Evolutionary conservation across 2,329 filamentous ascomycete species (phyloP).

Genomic region (Phialophora verrucosa): DNA sequence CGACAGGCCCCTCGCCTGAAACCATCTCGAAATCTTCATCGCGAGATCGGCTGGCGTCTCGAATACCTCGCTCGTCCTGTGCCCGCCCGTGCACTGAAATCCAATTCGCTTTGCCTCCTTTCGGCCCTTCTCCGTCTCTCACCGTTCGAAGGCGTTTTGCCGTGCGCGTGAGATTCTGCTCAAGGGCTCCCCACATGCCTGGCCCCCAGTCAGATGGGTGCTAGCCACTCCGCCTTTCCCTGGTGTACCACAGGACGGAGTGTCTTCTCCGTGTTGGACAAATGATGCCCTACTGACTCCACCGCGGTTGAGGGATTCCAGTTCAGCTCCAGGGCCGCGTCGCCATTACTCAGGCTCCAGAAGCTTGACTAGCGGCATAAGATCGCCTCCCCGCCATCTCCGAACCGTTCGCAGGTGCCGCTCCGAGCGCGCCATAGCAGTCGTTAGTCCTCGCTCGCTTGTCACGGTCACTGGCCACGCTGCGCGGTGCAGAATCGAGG

Average conservation of each 20-base stretch:
- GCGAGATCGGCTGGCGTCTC: background rate
- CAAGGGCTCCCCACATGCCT: background rate
- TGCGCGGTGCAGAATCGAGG: background rate
- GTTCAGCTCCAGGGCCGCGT: background rate
- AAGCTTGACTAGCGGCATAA: constrained; percentile 7
- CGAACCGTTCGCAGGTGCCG: constrained; percentile 10
- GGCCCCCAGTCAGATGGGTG: background rate
- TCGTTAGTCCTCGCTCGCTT: constrained; percentile 4
- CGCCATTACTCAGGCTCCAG: constrained; percentile 2
- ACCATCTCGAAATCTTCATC: background rate
- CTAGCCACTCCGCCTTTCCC: background rate
- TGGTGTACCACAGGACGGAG: background rate
- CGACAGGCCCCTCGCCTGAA: background rate
- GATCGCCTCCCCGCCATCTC: constrained; percentile 23
- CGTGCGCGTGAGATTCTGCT: constrained; percentile 5
- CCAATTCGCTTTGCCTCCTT: background rate
- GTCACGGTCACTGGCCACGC: background rate
- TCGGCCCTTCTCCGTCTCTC: constrained; percentile 5
- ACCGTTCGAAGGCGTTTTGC: background rate
- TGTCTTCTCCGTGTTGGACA: too few species aligned
- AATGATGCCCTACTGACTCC: too few species aligned
- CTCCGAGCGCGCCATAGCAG: background rate
- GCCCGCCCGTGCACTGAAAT: background rate
- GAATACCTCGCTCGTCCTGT: constrained; percentile 1
- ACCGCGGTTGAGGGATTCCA: background rate